Base-by-base conservation (phyloP, 2,329 filamentous ascomycete species). In the Botrytis medusae region DNA sequence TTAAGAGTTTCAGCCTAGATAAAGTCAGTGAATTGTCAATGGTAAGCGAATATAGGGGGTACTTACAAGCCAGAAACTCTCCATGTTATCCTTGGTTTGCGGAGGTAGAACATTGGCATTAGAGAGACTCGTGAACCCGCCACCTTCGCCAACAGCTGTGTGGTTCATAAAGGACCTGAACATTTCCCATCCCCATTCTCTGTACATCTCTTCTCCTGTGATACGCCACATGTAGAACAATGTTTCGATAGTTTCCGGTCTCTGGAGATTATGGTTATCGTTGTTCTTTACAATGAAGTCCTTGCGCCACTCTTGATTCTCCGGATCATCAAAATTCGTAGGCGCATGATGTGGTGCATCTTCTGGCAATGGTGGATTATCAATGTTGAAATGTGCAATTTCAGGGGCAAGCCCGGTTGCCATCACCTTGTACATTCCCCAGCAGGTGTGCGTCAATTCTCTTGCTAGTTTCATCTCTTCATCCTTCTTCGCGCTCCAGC, bases 141-240 rank as follows among this genome's bases (percentile, higher is more conserved):
- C 90, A 54, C 90, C 90, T 57, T 95, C 91, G 61, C 89, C 86
- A 3, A 97, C 92, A 10, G 92, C 89, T 0, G 93, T 97, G 82
- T 97, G 88, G 79, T 94, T 91, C 82, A 95, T 87, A 81, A 99
- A 99, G 0, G 92, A 90, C 81, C 93, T 91, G 84, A 99, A 99
- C 91, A 99, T 98, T 78, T 97, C 92, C 96, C 96, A 99, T 22
- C 96, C 96, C 95, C 95, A 98, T 79, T 98, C 90, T 40, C 96
- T 89, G 83, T 99, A 99, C 77, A 90, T 91, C 57, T 89, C 86
- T 75, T 99, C 95, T 40, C 93, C 93, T 0, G 96, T 99, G 82
- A 99, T 97, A 75, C 96, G 91, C 92, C 95, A 99, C 94, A 99
- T 97, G 84, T 98, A 97, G 80, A 99, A 95, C 75, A 99, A 85